Evolutionary conservation across 805 yeast genomes (phyloP).

Genomic region (Ogataea nonfermentans): DNA sequence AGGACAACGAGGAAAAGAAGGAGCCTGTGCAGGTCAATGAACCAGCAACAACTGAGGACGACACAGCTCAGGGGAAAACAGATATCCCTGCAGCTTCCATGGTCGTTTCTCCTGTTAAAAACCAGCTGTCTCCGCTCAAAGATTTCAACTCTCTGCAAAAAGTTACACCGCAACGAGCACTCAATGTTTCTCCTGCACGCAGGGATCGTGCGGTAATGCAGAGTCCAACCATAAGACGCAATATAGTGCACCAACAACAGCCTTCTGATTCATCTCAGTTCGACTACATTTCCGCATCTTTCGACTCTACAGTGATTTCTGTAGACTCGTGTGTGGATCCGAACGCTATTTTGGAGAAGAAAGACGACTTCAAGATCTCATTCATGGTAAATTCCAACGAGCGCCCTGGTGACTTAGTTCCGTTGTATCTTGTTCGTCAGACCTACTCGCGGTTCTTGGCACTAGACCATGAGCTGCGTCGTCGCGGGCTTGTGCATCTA

Average conservation of each 20-base stretch:
- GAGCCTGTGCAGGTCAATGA: too few relatives aligned
- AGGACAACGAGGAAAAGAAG: constrained; percentile 1
- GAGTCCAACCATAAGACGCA: constrained; percentile 8
- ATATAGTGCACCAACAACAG: constrained; percentile 13
- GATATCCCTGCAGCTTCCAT: background rate
- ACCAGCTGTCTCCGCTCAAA: constrained; percentile 11
- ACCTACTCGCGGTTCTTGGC: constrained; percentile 55
- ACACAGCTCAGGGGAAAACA: too few relatives aligned
- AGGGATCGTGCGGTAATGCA: constrained; percentile 3
- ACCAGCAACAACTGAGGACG: too few relatives aligned
- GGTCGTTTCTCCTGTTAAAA: constrained; percentile 2
- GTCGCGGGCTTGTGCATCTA: constrained; percentile 28
- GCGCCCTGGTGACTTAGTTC: constrained; percentile 51
- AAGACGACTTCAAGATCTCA: constrained; percentile 59
- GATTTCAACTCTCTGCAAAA: constrained; percentile 10
- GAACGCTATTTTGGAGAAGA: constrained; percentile 33
- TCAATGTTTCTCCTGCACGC: constrained; percentile 7
- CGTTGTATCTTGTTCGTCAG: constrained; percentile 66
- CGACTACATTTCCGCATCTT: constrained; percentile 30
- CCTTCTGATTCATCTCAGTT: constrained; percentile 24
- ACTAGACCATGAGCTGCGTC: constrained; percentile 61
- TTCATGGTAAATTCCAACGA: constrained; percentile 64
- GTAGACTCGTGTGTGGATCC: constrained; percentile 34
- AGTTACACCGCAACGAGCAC: constrained; percentile 6
- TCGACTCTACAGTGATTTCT: constrained; percentile 31